Evolutionary conservation across 768 basidiomycete species (phyloP).

Genomic region (Pilatotrama ljubarskyi): DNA sequence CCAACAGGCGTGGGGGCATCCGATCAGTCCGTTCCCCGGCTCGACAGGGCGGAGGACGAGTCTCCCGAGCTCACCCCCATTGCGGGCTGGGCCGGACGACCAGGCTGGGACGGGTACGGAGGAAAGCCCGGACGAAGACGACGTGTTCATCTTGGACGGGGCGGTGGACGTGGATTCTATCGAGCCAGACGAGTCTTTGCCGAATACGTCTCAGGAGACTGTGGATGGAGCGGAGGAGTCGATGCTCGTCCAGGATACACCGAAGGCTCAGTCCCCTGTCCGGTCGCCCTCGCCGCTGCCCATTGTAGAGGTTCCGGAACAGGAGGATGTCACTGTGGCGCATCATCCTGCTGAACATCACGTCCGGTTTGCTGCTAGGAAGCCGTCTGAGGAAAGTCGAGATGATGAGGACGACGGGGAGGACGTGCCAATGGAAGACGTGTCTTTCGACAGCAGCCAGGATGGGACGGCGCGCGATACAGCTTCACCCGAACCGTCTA

Average conservation of each 20-base stretch:
- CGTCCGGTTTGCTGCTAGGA: constrained; percentile 8
- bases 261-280: background rate
- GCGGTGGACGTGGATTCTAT: background rate
- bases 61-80: constrained; percentile 6
- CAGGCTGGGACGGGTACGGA: constrained; percentile 1
- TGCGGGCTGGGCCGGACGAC: constrained; percentile 16
- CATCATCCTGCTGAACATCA: constrained; percentile 3
- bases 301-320: constrained; percentile 10
- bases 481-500: background rate
- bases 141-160: constrained; percentile 18
- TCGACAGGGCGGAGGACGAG: constrained; percentile 1
- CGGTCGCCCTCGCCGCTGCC: constrained; percentile 19
- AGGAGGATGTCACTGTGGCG: constrained; percentile 74
- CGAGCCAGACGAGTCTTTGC: background rate
- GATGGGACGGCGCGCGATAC: background rate
- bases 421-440: constrained; percentile 15
- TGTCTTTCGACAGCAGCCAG: constrained; percentile 22
- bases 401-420: background rate
- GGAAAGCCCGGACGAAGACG: constrained; percentile 12
- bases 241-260: background rate
- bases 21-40: constrained; percentile 64
- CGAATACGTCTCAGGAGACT: background rate
- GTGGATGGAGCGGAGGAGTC: background rate
- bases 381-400: constrained; percentile 23
- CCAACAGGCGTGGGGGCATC: constrained; percentile 65